Evolutionary conservation across 176 grass and related monocot genomes (phyloP), one percentile per base, ranked within the genome.

Genomic region (Carex pumila): DNA sequence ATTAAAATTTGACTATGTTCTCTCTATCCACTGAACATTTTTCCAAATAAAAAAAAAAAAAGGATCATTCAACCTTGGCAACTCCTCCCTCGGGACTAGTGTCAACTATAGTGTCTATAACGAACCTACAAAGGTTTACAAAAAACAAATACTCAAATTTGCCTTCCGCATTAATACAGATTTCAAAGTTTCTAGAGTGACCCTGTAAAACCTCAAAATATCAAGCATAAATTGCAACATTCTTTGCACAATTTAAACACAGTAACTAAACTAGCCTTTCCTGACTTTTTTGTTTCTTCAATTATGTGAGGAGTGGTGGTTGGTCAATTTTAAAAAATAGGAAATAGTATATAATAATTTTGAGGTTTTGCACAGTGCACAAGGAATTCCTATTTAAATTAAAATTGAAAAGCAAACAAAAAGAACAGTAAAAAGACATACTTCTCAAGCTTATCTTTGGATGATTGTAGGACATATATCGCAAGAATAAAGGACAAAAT

Each of bases 401-500:
- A 65, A 72, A 11, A 55, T 4, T 14, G 18, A 19, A 72, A 68
- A 74, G 5, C 21, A 61, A 89, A 61, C 5, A 78, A 15, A 65
- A 78, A 78, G 73, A 78, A 78, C 22, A 81, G 21, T 61, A 58
- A 66, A 66, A 43, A 76, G 12, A 30, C 58, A 11, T 88, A 90
- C 89, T 86, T 90, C 58, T 86, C 78, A 55, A 90, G 45, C 78
- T 90, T 90, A 43, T 90, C 89, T 87, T 90, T 83, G 36, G 85
- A 90, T 72, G 89, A 90, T 87, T 90, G 89, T 71, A 90, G 75
- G 58, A 90, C 78, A 58, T 90, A 90, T 75, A 90, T 83, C 63
- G 89, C 81, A 66, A 90, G 82, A 82, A 90, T 82, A 37, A 90
- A 87, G 59, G 96, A 95, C 72, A 99, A 79, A 87, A 90, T 65